Evolutionary conservation across 257 asterid genomes (phyloP).

Genomic region (Solanum piurae): DNA sequence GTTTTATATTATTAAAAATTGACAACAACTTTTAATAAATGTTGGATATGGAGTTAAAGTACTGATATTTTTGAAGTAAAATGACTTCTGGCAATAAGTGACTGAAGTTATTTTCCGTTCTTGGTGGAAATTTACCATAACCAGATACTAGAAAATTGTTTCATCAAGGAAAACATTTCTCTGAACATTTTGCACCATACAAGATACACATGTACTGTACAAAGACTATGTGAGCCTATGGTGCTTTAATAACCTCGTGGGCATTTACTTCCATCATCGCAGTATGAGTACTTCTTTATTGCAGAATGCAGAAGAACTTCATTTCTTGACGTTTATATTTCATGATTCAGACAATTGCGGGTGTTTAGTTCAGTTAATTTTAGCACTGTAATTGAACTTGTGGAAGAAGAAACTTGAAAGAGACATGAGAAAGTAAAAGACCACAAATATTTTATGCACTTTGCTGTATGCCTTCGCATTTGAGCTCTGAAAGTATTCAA

Average conservation of each 20-base stretch:
- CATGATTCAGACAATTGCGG: background rate
- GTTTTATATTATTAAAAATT: background rate
- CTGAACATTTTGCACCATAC: background rate
- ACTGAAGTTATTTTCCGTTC: background rate
- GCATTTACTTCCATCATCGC: background rate
- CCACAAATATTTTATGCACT: background rate
- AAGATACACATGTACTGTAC: background rate
- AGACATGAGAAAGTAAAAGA: background rate
- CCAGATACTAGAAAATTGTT: background rate
- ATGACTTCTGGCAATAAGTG: background rate
- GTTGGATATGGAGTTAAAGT: background rate
- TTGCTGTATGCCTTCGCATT: background rate
- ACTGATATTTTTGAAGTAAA: background rate
- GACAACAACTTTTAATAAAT: background rate
- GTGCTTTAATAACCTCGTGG: background rate
- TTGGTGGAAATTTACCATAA: background rate
- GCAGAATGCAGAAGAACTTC: background rate
- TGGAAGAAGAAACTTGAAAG: background rate
- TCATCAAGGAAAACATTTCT: background rate
- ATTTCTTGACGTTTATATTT: background rate
- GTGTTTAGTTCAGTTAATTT: background rate
- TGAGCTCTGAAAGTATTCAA: background rate
- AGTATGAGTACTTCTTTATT: background rate
- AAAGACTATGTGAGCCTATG: background rate
- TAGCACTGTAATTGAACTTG: background rate